Evolutionary conservation across 176 grass and related monocot genomes (phyloP).

Genomic region (Saccharum spontaneum): DNA sequence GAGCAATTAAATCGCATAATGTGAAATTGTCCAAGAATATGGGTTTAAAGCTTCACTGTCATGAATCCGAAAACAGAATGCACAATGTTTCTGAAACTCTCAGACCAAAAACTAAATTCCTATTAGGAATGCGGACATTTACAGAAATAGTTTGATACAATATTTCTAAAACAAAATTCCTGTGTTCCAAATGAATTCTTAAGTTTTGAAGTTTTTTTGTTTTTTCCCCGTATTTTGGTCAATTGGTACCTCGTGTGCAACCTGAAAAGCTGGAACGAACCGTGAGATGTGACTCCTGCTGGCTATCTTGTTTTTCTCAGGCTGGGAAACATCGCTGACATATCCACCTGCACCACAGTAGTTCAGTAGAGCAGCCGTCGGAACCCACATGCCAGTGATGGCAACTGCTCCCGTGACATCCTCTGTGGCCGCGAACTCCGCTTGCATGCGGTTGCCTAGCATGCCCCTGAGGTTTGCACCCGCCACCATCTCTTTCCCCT

Average conservation of each 20-base stretch:
- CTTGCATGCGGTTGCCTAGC: conserved; percentile 20
- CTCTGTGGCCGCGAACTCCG: conserved; percentile 11
- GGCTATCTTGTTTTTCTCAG: background rate
- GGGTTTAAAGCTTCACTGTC: background rate
- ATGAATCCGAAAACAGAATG: background rate
- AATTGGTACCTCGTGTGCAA: background rate
- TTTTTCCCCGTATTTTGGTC: background rate
- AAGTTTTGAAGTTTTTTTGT: background rate
- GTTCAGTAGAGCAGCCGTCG: background rate
- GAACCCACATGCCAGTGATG: conserved; percentile 10
- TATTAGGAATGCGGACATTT: background rate
- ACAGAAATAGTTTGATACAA: background rate
- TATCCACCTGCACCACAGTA: background rate
- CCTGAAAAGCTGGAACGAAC: background rate
- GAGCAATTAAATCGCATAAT: background rate
- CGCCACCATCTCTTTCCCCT: conserved; percentile 20
- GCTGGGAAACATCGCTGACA: background rate
- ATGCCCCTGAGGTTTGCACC: conserved; percentile 4
- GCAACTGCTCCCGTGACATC: conserved; percentile 42
- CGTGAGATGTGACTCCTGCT: background rate
- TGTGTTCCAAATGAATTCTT: background rate
- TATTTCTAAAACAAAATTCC: background rate
- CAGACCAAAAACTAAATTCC: background rate
- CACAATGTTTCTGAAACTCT: background rate
- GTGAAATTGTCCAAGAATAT: background rate